These are phyloP conservation scores for Zarea fungicola DNA, from an alignment of 2,329 filamentous ascomycete genomes.

Conservation along the genomic window DNA sequence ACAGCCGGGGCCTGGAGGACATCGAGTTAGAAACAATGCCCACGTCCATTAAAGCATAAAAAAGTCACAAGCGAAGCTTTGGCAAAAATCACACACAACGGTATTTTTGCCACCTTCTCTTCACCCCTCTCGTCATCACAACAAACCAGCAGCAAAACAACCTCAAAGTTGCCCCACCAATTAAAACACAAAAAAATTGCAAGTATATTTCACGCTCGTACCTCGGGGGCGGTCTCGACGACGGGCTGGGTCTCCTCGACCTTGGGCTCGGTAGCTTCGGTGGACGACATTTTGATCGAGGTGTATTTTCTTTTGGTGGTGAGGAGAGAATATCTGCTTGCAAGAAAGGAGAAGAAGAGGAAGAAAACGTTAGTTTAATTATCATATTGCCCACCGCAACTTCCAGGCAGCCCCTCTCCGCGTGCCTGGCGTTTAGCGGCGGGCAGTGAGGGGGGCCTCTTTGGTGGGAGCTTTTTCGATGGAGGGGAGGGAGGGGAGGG, in stretches of 20 bases:
- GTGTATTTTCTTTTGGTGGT: conserved; percentile 9
- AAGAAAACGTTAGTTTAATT: conserved; percentile 1
- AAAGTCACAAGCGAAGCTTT: background rate
- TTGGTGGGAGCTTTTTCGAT: conserved; percentile 7
- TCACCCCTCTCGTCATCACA: no score
- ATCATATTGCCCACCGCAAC: conserved; percentile 12
- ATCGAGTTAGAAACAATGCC: background rate
- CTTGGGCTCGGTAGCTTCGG: conserved; percentile 51
- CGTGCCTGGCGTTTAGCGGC: conserved; percentile 7
- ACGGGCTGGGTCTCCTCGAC: conserved; percentile 41
- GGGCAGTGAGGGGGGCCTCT: conserved; percentile 2
- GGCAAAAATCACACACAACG: background rate
- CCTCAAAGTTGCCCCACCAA: background rate
- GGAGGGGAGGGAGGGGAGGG: background rate
- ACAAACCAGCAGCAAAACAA: background rate
- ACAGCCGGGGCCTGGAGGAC: background rate
- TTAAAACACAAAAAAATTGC: conserved; percentile 1
- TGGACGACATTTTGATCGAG: conserved; percentile 40
- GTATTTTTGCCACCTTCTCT: background rate
- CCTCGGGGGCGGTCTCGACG: conserved; percentile 26
- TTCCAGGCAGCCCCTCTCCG: conserved; percentile 6
- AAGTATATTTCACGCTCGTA: conserved; percentile 18
- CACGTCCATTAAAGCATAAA: background rate
- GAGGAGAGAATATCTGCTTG: conserved; percentile 2
- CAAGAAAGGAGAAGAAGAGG: background rate